Percentiles rank a stretch among this genome's conserved stretches.
These are phyloP conservation scores for Yamagishiella unicocca DNA, from an alignment of 139 green algal genomes.

Conservation along the genomic window DNA sequence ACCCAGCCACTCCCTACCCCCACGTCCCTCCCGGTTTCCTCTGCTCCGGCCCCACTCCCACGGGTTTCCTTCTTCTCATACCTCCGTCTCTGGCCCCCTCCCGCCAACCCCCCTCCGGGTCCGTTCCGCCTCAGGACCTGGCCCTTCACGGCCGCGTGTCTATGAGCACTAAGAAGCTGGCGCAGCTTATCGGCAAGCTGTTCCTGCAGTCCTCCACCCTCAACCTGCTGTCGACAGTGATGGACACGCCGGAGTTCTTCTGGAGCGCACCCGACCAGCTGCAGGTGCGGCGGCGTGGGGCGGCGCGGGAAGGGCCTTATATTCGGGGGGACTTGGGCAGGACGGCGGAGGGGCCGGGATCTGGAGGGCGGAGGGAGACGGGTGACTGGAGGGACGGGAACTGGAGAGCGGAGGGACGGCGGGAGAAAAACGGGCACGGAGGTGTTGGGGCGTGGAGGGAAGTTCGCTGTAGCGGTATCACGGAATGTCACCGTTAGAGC, in stretches of 20 bases:
- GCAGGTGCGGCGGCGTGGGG: constrained; percentile 54
- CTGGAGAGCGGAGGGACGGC: too few species aligned
- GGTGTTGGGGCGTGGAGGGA: too few species aligned
- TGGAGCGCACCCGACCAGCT: constrained; percentile 84
- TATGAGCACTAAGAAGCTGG: constrained; percentile 70
- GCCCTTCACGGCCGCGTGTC: constrained; percentile 37
- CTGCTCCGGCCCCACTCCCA: neutral
- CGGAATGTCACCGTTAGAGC: too few species aligned
- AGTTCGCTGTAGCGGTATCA: too few species aligned
- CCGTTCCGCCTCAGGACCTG: constrained; percentile 21
- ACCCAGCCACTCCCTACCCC: neutral
- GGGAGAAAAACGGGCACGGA: too few species aligned
- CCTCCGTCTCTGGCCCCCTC: neutral
- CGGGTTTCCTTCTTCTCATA: neutral
- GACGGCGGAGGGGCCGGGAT: too few species aligned
- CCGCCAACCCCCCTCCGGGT: neutral
- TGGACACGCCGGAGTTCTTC: constrained; percentile 85
- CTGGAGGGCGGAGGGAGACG: too few species aligned
- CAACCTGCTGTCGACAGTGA: constrained; percentile 77
- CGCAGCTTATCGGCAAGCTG: constrained; percentile 83
- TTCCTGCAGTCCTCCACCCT: constrained; percentile 79
- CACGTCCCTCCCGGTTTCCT: neutral
- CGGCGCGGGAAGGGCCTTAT: too few species aligned
- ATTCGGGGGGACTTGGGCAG: too few species aligned
- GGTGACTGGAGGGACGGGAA: too few species aligned